Evolutionary conservation across 2,329 filamentous ascomycete species (phyloP).

Genomic region (Rutstroemia sp.): DNA sequence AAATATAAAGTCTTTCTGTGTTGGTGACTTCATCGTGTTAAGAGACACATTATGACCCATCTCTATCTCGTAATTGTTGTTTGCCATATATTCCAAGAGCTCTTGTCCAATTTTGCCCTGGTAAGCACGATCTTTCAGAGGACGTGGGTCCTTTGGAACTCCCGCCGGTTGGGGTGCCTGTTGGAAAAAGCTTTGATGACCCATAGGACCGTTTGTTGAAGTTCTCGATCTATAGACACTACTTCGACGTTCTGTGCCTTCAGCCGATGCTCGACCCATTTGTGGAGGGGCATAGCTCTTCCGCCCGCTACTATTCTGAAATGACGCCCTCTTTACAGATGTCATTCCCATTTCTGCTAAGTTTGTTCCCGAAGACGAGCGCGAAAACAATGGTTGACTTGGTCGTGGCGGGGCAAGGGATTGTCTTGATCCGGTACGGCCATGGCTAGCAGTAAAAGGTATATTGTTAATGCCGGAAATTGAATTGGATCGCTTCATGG

Average conservation of each 20-base stretch:
- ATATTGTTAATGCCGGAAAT: slow-evolving; percentile 57
- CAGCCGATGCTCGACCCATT: slow-evolving; percentile 27
- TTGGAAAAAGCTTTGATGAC: slow-evolving; percentile 91
- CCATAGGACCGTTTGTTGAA: slow-evolving; percentile 59
- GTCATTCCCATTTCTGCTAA: slow-evolving; percentile 73
- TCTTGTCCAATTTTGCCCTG: slow-evolving; percentile 82
- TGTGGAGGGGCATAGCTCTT: slow-evolving; percentile 48
- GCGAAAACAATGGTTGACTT: slow-evolving; percentile 79
- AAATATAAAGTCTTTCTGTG: slow-evolving; percentile 94
- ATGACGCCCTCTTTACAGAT: slow-evolving; percentile 76
- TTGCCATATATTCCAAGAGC: slow-evolving; percentile 81
- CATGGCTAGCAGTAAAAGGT: slow-evolving; percentile 63
- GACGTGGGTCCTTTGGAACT: slow-evolving; percentile 78
- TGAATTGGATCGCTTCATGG: slow-evolving; percentile 87
- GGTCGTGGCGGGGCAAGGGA: slow-evolving; percentile 79
- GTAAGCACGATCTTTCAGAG: slow-evolving; percentile 72
- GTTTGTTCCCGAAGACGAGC: slow-evolving; percentile 76
- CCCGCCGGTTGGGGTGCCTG: slow-evolving; percentile 75
- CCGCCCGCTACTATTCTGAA: slow-evolving; percentile 56
- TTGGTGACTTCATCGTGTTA: slow-evolving; percentile 88
- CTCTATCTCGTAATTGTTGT: slow-evolving; percentile 95
- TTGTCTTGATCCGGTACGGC: slow-evolving; percentile 72
- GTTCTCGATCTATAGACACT: slow-evolving; percentile 72
- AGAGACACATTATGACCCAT: slow-evolving; percentile 91
- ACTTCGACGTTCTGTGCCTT: slow-evolving; percentile 60